phyloP scores from a whole-genome alignment of 345 rosid genomes.

The Passiflora organensis region DNA sequence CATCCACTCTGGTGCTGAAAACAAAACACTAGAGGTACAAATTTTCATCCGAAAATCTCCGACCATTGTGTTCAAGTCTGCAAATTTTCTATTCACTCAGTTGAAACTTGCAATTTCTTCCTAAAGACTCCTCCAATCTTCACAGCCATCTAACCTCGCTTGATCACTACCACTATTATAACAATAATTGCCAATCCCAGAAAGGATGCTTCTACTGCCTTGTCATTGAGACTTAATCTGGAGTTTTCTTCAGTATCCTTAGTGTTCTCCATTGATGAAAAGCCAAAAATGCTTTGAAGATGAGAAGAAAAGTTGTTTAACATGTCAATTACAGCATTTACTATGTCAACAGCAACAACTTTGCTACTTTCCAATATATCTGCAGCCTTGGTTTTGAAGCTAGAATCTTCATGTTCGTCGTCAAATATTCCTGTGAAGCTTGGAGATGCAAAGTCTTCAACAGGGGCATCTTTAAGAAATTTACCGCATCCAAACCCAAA shows the following conservation, averaged over 20 bases:
- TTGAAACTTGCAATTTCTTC: conserved; percentile 18
- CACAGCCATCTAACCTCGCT: conserved; percentile 44
- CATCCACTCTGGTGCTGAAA: too few species aligned
- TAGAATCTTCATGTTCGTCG: conserved; percentile 13
- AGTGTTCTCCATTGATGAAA: conserved; percentile 21
- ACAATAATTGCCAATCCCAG: conserved; percentile 61
- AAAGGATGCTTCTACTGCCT: conserved; percentile 31
- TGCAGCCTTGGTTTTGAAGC: not conserved
- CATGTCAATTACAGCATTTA: conserved; percentile 44
- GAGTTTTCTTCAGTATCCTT: conserved; percentile 23
- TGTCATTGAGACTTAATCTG: conserved; percentile 26
- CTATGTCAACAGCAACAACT: conserved; percentile 31
- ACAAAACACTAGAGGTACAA: too few species aligned
- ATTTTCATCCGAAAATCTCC: too few species aligned
- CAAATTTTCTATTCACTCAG: too few species aligned
- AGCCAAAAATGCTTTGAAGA: conserved; percentile 44
- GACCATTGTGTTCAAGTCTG: too few species aligned
- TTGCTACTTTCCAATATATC: too few species aligned
- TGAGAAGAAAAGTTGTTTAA: conserved; percentile 42
- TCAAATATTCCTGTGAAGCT: conserved; percentile 27
- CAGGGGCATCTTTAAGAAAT: conserved; percentile 21
- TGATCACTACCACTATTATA: conserved; percentile 54
- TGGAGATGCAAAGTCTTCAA: conserved; percentile 18
- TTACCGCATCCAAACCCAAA: not conserved
- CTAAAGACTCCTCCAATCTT: too few species aligned